Conservation (phyloP, 208 protist species). For the Blastocrithidia nonstop region DNA sequence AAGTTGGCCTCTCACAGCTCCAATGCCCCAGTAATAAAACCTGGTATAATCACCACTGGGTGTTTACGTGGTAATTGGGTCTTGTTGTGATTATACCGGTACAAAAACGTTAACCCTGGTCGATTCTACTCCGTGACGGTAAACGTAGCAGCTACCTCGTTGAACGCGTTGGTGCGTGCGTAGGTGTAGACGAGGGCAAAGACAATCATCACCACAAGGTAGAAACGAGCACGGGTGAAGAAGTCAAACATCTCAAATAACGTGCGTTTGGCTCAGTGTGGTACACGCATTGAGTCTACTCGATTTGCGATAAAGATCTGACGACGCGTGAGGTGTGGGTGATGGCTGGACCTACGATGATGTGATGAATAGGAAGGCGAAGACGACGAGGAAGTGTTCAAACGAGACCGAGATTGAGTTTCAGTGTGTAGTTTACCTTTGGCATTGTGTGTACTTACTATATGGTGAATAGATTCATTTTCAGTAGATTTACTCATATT, state of each 20-base stretch:
- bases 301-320: too few species aligned
- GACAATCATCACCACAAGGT: slow-evolving; percentile 15
- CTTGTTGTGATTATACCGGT: slow-evolving; percentile 21
- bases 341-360: too few species aligned
- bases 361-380: too few species aligned
- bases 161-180: slow-evolving; percentile 7
- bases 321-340: too few species aligned
- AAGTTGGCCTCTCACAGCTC: slow-evolving; percentile 65
- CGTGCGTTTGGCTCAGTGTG: slow-evolving; percentile 11
- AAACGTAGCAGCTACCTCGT: slow-evolving; percentile 33
- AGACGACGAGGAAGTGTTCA: too few species aligned
- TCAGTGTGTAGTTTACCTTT: too few species aligned
- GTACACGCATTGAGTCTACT: slow-evolving; percentile 14
- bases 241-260: slow-evolving; percentile 38
- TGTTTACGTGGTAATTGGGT: slow-evolving; percentile 30
- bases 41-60: slow-evolving; percentile 70
- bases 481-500: too few species aligned
- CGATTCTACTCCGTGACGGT: slow-evolving; percentile 45
- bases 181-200: slow-evolving; percentile 9
- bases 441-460: too few species aligned
- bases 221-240: slow-evolving; percentile 27
- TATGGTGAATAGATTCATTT: too few species aligned
- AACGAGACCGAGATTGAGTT: too few species aligned
- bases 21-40: slow-evolving; percentile 77
- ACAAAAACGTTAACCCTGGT: slow-evolving; percentile 41